A percentile compares a stretch with the other conserved stretches of the same genome.
Evolutionary conservation across 2,329 filamentous ascomycete species (phyloP).

Genomic region (Colletotrichum theobromicola): DNA sequence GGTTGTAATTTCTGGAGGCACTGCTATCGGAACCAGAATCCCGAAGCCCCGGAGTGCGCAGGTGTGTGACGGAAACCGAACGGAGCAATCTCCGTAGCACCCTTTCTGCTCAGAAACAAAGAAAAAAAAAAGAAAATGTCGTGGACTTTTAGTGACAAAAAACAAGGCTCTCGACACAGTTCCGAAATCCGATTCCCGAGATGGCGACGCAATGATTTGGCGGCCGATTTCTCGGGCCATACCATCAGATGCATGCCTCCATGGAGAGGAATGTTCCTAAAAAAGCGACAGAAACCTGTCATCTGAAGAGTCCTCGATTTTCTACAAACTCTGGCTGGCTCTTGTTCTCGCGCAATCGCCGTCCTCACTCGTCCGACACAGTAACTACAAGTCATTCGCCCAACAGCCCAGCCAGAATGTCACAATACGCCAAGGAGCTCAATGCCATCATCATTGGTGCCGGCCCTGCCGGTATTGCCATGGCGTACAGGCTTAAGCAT

Average conservation of each 20-base stretch:
- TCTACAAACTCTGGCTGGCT: background rate
- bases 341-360: background rate
- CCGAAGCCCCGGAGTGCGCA: background rate
- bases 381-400: background rate
- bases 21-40: background rate
- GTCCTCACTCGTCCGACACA: background rate
- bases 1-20: background rate
- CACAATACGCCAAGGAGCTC: background rate
- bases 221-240: background rate
- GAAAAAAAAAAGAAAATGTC: no score
- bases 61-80: background rate
- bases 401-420: background rate
- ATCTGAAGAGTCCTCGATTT: background rate
- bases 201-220: background rate
- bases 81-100: background rate
- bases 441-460: background rate
- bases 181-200: background rate
- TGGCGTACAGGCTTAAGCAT: conserved; percentile 7
- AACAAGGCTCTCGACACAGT: background rate
- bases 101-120: background rate
- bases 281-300: background rate
- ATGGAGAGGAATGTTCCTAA: background rate
- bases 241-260: background rate
- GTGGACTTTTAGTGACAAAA: background rate
- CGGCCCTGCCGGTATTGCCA: background rate